Evolutionary conservation across 1,139 yeast species (phyloP).

Genomic region (Hyphopichia buzzinii): DNA sequence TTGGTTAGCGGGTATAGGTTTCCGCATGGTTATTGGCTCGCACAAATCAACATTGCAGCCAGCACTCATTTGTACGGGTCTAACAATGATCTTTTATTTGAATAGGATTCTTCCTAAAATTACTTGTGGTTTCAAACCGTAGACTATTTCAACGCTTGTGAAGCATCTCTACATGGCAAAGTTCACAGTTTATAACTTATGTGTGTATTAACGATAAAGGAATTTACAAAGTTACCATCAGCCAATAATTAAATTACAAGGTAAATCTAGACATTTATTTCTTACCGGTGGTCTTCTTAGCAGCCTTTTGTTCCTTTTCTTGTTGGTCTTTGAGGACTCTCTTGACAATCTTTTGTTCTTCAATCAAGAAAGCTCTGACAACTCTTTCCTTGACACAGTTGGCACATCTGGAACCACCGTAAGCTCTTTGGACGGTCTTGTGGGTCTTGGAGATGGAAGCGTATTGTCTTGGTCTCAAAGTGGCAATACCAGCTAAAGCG

Average conservation of each 20-base stretch:
- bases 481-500: conserved; percentile 86
- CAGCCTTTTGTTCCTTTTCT: conserved; percentile 73
- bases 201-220: conserved; percentile 18
- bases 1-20: no score
- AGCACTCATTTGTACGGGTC: no score
- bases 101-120: no score
- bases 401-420: conserved; percentile 99
- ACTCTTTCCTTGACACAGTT: conserved; percentile 98
- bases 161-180: not conserved
- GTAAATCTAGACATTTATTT: conserved; percentile 23
- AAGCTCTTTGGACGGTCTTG: conserved; percentile 98
- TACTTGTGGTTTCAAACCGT: no score
- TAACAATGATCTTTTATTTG: no score
- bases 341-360: conserved; percentile 99
- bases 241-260: conserved; percentile 16
- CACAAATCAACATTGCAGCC: no score
- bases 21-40: no score
- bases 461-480: conserved; percentile 97
- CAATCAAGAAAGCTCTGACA: conserved; percentile 98
- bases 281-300: conserved; percentile 39
- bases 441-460: conserved; percentile 92
- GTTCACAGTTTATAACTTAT: conserved; percentile 3
- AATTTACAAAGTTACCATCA: conserved; percentile 20
- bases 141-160: not conserved
- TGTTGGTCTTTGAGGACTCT: conserved; percentile 95